Evolutionary conservation across 495 filamentous ascomycete genomes (phyloP), one percentile per base, ranked within the genome.

Genomic region (Talaromyces stipitatus): DNA sequence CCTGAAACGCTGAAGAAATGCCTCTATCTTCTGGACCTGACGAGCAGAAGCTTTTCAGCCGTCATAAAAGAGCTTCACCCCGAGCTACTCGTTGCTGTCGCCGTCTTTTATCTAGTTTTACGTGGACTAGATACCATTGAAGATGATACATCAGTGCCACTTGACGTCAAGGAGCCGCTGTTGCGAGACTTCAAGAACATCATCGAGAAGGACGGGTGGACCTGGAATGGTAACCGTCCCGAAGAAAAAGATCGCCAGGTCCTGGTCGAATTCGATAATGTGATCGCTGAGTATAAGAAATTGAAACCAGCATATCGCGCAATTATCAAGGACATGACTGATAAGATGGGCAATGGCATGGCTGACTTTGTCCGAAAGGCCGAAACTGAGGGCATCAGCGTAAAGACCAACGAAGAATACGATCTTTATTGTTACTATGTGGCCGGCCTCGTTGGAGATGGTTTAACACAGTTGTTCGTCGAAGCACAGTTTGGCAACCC

Each of bases 271-370:
- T 98, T 97, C 71, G 78, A 94, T 68, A 80, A 85, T 61, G 84
- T 98, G 59, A 82, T 96, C 56, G 77, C 79, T 48, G 95, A 98
- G 79, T 89, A 91, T 70, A 88, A 85, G 73, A 90, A 92, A 70
- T 78, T 96, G 67, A 94, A 97, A 75, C 84, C 86, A 55, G 79
- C 78, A 41, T 97, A 97, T 72, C 80, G 81, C 65, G 82, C 71
- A 14, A 92, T 97, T 67, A 92, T 98, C 70, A 89, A 87, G 76
- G 95, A 98, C 62, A 97, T 97, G 68, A 88, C 91, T 11, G 76
- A 87, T 60, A 87, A 91, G 73, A 98, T 98, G 94, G 92, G 92
- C 61, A 89, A 97, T 63, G 94, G 94, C 58, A 98, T 98, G 94
- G 94, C 94, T 24, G 94, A 97, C 70, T 97, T 92, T 68, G 86